phyloP scores from a whole-genome alignment of 139 green algal species.

The Picochlorum sp. region DNA sequence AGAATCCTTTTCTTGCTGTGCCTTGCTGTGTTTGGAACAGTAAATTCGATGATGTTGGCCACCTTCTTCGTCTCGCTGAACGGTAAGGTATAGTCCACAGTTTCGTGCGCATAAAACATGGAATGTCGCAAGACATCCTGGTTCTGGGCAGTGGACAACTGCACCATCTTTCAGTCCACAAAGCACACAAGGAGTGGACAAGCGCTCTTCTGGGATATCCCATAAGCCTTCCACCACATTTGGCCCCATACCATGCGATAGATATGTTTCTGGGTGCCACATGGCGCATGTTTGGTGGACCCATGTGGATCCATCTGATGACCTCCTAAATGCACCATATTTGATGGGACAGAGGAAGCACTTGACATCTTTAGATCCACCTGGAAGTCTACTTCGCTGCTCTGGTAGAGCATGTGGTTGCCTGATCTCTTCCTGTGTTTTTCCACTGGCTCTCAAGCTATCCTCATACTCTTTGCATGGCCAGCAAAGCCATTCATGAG shows the following conservation, averaged over 20 bases:
- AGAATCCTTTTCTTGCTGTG: slow-evolving; percentile 35
- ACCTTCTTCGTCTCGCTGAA: slow-evolving; percentile 4
- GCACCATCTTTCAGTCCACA: slow-evolving; percentile 37
- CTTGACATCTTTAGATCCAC: slow-evolving; percentile 39
- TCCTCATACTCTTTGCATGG: slow-evolving; percentile 71
- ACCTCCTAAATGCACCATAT: slow-evolving; percentile 71
- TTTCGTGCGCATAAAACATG: slow-evolving; percentile 77
- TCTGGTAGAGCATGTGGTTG: slow-evolving; percentile 13
- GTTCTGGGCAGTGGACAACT: slow-evolving; percentile 42
- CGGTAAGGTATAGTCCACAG: slow-evolving; percentile 51
- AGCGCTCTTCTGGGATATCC: slow-evolving; percentile 34
- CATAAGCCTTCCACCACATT: slow-evolving; percentile 25
- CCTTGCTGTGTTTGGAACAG: slow-evolving; percentile 55
- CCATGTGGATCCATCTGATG: slow-evolving; percentile 44
- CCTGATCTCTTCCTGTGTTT: slow-evolving; percentile 16
- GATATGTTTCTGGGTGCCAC: slow-evolving; percentile 43
- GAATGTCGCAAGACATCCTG: slow-evolving; percentile 45
- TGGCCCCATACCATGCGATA: slow-evolving; percentile 14
- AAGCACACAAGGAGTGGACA: slow-evolving; percentile 26
- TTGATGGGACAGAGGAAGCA: slow-evolving; percentile 79
- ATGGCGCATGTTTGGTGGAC: slow-evolving; percentile 62
- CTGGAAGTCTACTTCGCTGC: slow-evolving; percentile 23
- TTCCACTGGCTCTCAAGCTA: slow-evolving; percentile 26
- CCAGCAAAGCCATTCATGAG: slow-evolving; percentile 84
- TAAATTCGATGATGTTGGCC: slow-evolving; percentile 44